These are phyloP conservation scores for Cyclotella atomus DNA, from an alignment of 108 stramenopile genomes.

Conservation along the genomic window DNA sequence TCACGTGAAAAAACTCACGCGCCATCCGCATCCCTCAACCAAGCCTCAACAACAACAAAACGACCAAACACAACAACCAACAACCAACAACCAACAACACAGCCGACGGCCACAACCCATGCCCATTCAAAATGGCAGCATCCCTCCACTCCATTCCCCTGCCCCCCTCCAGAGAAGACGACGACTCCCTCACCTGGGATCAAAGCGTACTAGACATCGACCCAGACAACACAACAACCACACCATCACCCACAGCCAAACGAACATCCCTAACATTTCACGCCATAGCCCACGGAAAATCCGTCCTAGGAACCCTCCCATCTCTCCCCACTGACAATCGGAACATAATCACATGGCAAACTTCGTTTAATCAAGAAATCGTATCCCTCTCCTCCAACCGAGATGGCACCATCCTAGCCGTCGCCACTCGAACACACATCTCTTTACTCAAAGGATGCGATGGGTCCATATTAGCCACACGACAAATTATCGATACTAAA, in stretches of 20 bases:
- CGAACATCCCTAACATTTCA: slow-evolving; percentile 24
- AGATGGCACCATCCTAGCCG: slow-evolving; percentile 64
- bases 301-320: slow-evolving; percentile 21
- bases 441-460: slow-evolving; percentile 64
- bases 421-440: slow-evolving; percentile 60
- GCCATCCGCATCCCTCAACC: too few species aligned
- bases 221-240: slow-evolving; percentile 3
- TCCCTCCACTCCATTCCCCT: slow-evolving; percentile 13
- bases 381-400: slow-evolving; percentile 56
- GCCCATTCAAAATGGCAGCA: slow-evolving; percentile 17
- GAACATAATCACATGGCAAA: slow-evolving; percentile 9
- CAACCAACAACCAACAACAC: too few species aligned
- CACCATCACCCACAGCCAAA: slow-evolving; percentile 19
- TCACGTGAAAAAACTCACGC: too few species aligned
- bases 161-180: background rate
- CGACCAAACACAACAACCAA: too few species aligned
- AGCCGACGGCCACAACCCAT: too few species aligned
- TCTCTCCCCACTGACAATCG: background rate
- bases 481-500: too few species aligned
- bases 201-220: slow-evolving; percentile 11
- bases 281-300: slow-evolving; percentile 24
- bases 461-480: slow-evolving; percentile 64
- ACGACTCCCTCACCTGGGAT: slow-evolving; percentile 14
- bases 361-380: slow-evolving; percentile 49
- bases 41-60: too few species aligned